Evolutionary conservation across 345 rosid genomes (phyloP).

Genomic region (Linum tenue): DNA sequence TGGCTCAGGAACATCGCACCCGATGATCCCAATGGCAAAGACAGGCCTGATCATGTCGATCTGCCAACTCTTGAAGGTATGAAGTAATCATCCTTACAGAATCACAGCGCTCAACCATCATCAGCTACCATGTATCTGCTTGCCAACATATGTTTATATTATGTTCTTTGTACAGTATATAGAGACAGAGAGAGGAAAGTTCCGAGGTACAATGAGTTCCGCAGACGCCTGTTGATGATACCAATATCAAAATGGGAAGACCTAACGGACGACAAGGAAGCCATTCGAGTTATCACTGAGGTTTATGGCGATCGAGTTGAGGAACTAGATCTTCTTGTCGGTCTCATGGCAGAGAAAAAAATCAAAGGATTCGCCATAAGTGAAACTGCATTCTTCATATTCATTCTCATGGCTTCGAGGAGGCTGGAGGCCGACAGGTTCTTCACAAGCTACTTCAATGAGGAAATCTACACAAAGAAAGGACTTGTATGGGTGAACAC

Average conservation of each 20-base stretch:
- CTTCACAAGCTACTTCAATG: conserved; percentile 44
- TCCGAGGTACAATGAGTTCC: too few species aligned
- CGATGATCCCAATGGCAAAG: conserved; percentile 34
- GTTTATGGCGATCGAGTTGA: conserved; percentile 50
- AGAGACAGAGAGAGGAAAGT: too few species aligned
- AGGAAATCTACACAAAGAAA: conserved; percentile 39
- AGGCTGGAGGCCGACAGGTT: conserved; percentile 54
- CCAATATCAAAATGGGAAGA: conserved; percentile 61
- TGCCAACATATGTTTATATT: too few species aligned
- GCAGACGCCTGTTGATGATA: too few species aligned
- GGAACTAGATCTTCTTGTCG: conserved; percentile 42
- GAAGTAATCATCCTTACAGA: too few species aligned
- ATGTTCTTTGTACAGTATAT: too few species aligned
- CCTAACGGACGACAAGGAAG: conserved; percentile 41
- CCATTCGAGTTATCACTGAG: conserved; percentile 26
- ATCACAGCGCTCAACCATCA: too few species aligned
- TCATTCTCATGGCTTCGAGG: conserved; percentile 52
- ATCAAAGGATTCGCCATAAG: conserved; percentile 59
- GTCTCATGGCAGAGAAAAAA: conserved; percentile 57
- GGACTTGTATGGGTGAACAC: conserved; percentile 52
- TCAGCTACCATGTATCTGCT: too few species aligned
- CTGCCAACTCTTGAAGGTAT: conserved; percentile 48
- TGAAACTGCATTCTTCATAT: conserved; percentile 49
- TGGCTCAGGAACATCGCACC: conserved; percentile 39
- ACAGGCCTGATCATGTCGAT: conserved; percentile 40